Percentiles rank a stretch among this genome's conserved stretches.
phyloP scores from a whole-genome alignment of 2,329 filamentous ascomycete species.

The Alternaria sp. region DNA sequence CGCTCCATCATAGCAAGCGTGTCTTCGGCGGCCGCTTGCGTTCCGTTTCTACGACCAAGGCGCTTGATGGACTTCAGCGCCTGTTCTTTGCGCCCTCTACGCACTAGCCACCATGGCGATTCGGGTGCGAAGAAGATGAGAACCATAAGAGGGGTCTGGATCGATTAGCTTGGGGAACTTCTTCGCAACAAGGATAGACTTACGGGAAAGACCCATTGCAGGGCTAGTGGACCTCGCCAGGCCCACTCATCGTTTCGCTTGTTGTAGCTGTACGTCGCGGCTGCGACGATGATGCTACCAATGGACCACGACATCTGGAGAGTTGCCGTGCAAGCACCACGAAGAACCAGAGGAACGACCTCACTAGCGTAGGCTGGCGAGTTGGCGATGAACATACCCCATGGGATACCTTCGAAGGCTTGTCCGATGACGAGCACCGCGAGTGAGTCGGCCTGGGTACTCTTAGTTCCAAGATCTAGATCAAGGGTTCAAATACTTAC shows the following conservation, averaged over 20 bases:
- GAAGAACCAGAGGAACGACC: constrained; percentile 64
- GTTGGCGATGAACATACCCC: constrained; percentile 70
- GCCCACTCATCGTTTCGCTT: constrained; percentile 30
- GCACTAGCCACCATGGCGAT: constrained; percentile 48
- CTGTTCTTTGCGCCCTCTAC: constrained; percentile 49
- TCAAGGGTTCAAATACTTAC: constrained; percentile 3
- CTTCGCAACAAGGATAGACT: too few relatives aligned
- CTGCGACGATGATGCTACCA: constrained; percentile 66
- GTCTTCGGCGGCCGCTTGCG: constrained; percentile 47
- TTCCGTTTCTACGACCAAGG: constrained; percentile 55
- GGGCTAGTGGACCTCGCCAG: constrained; percentile 32
- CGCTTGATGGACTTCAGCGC: constrained; percentile 57
- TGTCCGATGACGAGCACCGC: constrained; percentile 59
- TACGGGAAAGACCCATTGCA: constrained; percentile 53
- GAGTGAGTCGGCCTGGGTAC: constrained; percentile 49
- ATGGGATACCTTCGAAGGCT: constrained; percentile 66
- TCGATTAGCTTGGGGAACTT: too few relatives aligned
- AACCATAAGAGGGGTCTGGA: constrained; percentile 46
- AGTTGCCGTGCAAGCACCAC: constrained; percentile 65
- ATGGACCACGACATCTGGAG: constrained; percentile 71
- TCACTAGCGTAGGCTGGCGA: constrained; percentile 67
- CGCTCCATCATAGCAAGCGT: constrained; percentile 65
- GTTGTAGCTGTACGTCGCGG: constrained; percentile 62
- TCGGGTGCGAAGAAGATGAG: constrained; percentile 55
- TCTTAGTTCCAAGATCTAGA: not conserved